Conservation (phyloP, 257 asterid genomes). For the Marsdenia floribunda region DNA sequence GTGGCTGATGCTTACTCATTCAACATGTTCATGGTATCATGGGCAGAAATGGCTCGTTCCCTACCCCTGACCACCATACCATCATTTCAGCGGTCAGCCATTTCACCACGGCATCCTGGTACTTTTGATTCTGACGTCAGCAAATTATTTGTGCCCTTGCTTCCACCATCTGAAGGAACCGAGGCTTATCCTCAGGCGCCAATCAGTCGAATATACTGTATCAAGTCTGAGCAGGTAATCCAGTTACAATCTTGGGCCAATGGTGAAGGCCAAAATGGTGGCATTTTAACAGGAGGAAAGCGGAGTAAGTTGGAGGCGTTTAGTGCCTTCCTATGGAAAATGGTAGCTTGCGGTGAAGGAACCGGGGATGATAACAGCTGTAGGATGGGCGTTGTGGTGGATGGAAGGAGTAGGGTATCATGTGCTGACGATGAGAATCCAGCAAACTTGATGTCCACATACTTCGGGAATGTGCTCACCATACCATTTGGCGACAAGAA, state of each 20-base stretch:
- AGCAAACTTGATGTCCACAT: constrained; percentile 11
- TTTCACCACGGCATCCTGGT: constrained; percentile 46
- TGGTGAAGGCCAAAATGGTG: background rate
- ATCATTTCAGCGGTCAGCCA: constrained; percentile 55
- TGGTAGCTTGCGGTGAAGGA: constrained; percentile 22
- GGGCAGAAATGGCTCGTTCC: constrained; percentile 54
- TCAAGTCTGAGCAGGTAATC: constrained; percentile 29
- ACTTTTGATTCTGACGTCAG: constrained; percentile 28
- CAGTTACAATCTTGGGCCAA: constrained; percentile 50
- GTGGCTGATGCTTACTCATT: constrained; percentile 75
- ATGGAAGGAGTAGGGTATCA: constrained; percentile 49
- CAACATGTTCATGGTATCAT: constrained; percentile 62
- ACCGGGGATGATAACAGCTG: constrained; percentile 16
- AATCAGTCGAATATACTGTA: constrained; percentile 55
- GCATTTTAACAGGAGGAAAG: background rate
- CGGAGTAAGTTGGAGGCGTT: constrained; percentile 50
- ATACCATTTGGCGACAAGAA: constrained; percentile 54
- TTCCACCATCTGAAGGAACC: constrained; percentile 7
- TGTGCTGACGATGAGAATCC: constrained; percentile 18
- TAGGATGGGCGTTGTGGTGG: constrained; percentile 59
- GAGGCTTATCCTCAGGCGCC: constrained; percentile 18
- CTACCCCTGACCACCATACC: constrained; percentile 39
- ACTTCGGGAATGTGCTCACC: constrained; percentile 64
- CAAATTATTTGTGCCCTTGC: constrained; percentile 30
- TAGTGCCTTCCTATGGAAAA: constrained; percentile 67